These are phyloP conservation scores for Cornus kousa DNA, from an alignment of 148 eudicot genomes.

Conservation along the genomic window DNA sequence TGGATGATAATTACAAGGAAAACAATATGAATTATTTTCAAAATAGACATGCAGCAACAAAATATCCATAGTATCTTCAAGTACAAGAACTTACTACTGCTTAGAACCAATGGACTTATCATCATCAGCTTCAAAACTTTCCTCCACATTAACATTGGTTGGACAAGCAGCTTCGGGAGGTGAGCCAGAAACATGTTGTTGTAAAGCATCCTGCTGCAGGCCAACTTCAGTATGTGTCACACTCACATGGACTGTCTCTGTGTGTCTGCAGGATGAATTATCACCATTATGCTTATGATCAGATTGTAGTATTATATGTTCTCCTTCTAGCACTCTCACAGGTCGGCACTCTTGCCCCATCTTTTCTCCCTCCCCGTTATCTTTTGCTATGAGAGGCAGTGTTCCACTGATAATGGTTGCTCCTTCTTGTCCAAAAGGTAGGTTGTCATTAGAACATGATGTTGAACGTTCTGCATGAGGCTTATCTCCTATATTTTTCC, in stretches of 20 bases:
- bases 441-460: constrained; percentile 7
- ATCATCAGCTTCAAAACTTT: constrained; percentile 29
- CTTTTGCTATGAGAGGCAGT: neutral
- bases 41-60: neutral
- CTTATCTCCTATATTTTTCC: constrained; percentile 14
- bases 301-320: constrained; percentile 18
- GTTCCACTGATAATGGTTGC: constrained; percentile 4
- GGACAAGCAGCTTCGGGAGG: constrained; percentile 16
- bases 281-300: constrained; percentile 2
- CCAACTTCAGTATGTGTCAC: constrained; percentile 6
- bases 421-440: constrained; percentile 8
- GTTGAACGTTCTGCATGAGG: constrained; percentile 17
- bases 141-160: constrained; percentile 26
- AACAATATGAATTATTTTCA: neutral
- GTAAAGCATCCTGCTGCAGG: constrained; percentile 15
- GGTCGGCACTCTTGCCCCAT: constrained; percentile 3
- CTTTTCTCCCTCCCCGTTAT: constrained; percentile 17
- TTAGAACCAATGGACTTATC: constrained; percentile 15
- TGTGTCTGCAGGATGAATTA: constrained; percentile 14
- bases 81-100: constrained; percentile 24
- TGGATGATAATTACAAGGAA: neutral
- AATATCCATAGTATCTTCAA: neutral
- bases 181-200: neutral
- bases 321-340: neutral
- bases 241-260: neutral